Evolutionary conservation across 2,329 filamentous ascomycete species (phyloP).

Genomic region (Aspergillus aculeatinus): DNA sequence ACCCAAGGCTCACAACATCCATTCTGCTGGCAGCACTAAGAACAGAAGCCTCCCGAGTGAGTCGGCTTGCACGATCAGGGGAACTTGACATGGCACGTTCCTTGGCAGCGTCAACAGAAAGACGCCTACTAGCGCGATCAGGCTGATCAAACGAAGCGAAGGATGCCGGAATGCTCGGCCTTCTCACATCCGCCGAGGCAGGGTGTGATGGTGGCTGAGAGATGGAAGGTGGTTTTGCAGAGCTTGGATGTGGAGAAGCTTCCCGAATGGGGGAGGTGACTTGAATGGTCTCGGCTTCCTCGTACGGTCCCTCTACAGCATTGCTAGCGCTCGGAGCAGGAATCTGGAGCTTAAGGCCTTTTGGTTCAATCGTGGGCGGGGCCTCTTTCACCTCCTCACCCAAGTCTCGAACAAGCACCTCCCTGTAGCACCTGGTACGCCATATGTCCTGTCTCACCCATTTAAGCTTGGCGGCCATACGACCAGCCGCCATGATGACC

Average conservation of each 20-base stretch:
- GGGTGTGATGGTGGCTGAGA: slow-evolving; percentile 24
- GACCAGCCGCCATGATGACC: slow-evolving; percentile 78
- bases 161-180: slow-evolving; percentile 35
- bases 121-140: slow-evolving; percentile 26
- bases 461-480: slow-evolving; percentile 82
- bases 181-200: slow-evolving; percentile 25
- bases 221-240: slow-evolving; percentile 18
- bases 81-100: slow-evolving; percentile 31
- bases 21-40: slow-evolving; percentile 39
- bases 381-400: slow-evolving; percentile 63
- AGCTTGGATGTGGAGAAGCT: slow-evolving; percentile 12
- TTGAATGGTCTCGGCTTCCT: slow-evolving; percentile 9
- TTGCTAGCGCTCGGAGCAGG: slow-evolving; percentile 14
- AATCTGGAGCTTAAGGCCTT: slow-evolving; percentile 18
- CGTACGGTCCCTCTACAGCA: slow-evolving; percentile 16
- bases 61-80: slow-evolving; percentile 24
- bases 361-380: slow-evolving; percentile 31
- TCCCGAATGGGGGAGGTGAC: slow-evolving; percentile 13
- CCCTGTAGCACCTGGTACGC: slow-evolving; percentile 84
- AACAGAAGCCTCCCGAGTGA: slow-evolving; percentile 41
- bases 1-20: slow-evolving; percentile 36
- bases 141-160: slow-evolving; percentile 33
- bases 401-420: slow-evolving; percentile 81
- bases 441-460: slow-evolving; percentile 95
- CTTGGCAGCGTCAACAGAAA: slow-evolving; percentile 26